A percentile compares a stretch with the other conserved stretches of the same genome.
Evolutionary conservation across 2,329 filamentous ascomycete genomes (phyloP).

Genomic region (Arthrobotrys iridis): DNA sequence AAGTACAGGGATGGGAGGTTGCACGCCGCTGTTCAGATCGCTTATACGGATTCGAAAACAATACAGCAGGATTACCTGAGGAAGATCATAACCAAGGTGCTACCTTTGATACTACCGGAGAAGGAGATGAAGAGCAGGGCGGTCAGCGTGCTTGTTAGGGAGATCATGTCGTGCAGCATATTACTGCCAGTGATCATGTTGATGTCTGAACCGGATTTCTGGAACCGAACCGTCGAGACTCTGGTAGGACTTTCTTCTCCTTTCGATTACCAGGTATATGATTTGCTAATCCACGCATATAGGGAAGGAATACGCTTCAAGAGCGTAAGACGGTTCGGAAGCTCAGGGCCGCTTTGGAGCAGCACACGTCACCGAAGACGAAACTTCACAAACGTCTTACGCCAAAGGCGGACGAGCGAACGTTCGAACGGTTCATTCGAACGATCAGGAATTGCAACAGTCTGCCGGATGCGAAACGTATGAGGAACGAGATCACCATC

Average conservation of each 20-base stretch:
- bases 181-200: conserved; percentile 81
- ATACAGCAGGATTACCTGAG: conserved; percentile 90
- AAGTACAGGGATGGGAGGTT: conserved; percentile 90
- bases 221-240: conserved; percentile 95
- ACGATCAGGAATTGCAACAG: conserved; percentile 88
- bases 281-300: conserved; percentile 40
- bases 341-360: conserved; percentile 87
- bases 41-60: conserved; percentile 83
- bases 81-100: conserved; percentile 74
- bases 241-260: conserved; percentile 65
- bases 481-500: conserved; percentile 89
- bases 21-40: conserved; percentile 83
- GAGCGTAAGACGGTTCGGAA: conserved; percentile 95
- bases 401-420: conserved; percentile 85
- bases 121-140: conserved; percentile 80
- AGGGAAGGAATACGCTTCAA: conserved; percentile 85
- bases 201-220: conserved; percentile 90
- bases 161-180: conserved; percentile 93
- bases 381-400: conserved; percentile 76
- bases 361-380: conserved; percentile 81
- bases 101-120: conserved; percentile 78
- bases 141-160: conserved; percentile 81
- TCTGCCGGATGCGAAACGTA: conserved; percentile 88
- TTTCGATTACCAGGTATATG: not conserved
- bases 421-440: conserved; percentile 93